These are phyloP conservation scores for Agaricus bisporus DNA, from an alignment of 768 basidiomycete genomes.

Conservation along the genomic window DNA sequence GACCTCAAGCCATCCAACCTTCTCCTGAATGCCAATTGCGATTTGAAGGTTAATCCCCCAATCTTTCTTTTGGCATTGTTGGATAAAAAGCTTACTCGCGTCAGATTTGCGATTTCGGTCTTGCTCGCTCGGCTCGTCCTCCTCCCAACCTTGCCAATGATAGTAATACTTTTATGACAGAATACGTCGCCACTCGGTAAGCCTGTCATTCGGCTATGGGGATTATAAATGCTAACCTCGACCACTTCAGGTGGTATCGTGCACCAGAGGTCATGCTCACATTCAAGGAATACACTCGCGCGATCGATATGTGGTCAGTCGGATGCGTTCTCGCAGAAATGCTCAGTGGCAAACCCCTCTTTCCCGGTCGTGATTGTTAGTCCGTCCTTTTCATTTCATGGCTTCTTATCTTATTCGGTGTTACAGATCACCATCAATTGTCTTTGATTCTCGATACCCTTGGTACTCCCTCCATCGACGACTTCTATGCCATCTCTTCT, in stretches of 20 bases:
- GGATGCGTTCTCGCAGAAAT: constrained; percentile 89
- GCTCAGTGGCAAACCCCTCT: constrained; percentile 86
- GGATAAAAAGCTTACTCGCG: constrained; percentile 4
- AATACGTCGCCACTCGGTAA: constrained; percentile 93
- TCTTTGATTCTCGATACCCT: constrained; percentile 92
- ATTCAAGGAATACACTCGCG: constrained; percentile 91
- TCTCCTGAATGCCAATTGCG: constrained; percentile 95
- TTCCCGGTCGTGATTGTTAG: constrained; percentile 92
- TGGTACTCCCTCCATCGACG: constrained; percentile 85
- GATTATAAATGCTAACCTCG: neutral
- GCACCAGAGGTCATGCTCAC: constrained; percentile 98
- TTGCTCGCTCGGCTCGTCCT: constrained; percentile 73
- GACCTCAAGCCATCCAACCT: constrained; percentile 98
- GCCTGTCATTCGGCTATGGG: neutral
- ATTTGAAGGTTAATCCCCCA: constrained; percentile 70
- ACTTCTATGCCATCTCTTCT: constrained; percentile 90
- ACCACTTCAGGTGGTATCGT: constrained; percentile 77
- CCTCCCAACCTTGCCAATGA: constrained; percentile 66
- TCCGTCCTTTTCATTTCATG: constrained; percentile 12
- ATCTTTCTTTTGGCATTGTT: neutral
- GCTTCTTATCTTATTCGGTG: constrained; percentile 8
- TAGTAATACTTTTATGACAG: constrained; percentile 79
- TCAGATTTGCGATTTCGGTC: constrained; percentile 82
- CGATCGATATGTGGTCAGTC: constrained; percentile 85
- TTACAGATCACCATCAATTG: constrained; percentile 85